Percentiles rank a stretch among this genome's conserved stretches.
These are phyloP conservation scores for Hypoxylon sp. DNA, from an alignment of 2,329 filamentous ascomycete genomes.

Conservation along the genomic window DNA sequence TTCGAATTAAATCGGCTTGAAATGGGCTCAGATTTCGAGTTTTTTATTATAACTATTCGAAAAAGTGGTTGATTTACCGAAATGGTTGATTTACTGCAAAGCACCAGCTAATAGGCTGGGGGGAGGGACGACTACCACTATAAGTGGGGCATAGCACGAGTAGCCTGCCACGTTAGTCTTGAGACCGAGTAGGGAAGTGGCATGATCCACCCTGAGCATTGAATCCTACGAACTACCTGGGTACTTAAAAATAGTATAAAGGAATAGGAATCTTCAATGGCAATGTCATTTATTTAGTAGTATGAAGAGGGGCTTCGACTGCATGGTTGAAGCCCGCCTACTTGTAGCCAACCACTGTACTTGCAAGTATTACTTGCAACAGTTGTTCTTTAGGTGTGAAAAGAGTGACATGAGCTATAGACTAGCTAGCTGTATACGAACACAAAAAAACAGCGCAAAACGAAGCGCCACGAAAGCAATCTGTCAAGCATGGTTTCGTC, in stretches of 20 bases:
- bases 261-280: too few species aligned
- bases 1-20: too few species aligned
- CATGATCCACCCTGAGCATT: not conserved
- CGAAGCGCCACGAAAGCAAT: slow-evolving; percentile 29
- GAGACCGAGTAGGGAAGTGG: not conserved
- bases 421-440: slow-evolving; percentile 17
- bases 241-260: too few species aligned
- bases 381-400: slow-evolving; percentile 5
- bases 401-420: slow-evolving; percentile 40
- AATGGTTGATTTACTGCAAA: too few species aligned
- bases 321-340: not conserved
- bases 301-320: not conserved
- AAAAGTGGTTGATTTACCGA: too few species aligned
- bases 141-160: too few species aligned
- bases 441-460: slow-evolving; percentile 25
- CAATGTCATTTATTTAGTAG: not conserved
- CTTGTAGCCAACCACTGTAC: not conserved
- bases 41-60: too few species aligned
- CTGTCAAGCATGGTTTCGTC: slow-evolving; percentile 28
- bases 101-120: too few species aligned
- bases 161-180: not conserved
- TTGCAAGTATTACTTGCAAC: slow-evolving; percentile 2
- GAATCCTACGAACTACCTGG: too few species aligned
- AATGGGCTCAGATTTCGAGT: too few species aligned
- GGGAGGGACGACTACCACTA: too few species aligned